phyloP scores from a whole-genome alignment of 208 protist species.

The Leishmania braziliensis region DNA sequence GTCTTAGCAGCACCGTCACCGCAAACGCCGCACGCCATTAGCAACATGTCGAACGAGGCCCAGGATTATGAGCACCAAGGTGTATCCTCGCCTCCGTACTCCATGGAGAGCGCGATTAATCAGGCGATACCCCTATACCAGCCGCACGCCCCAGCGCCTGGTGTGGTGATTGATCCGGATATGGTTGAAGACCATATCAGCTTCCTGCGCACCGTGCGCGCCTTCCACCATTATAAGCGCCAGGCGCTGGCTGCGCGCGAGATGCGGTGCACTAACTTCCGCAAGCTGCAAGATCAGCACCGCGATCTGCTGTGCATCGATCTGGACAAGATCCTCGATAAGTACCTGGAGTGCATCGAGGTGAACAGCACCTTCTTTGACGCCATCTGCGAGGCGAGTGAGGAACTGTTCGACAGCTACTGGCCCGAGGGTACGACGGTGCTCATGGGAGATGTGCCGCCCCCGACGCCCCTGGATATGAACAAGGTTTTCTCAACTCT shows the following conservation, averaged over 20 bases:
- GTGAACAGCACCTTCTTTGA: slow-evolving; percentile 85
- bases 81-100: slow-evolving; percentile 43
- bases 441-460: slow-evolving; percentile 65
- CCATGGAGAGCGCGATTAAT: slow-evolving; percentile 17
- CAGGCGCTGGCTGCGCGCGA: slow-evolving; percentile 75
- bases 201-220: slow-evolving; percentile 85
- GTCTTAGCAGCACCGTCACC: neutral
- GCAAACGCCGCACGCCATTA: neutral
- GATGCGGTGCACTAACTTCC: slow-evolving; percentile 79
- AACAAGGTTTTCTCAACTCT: slow-evolving; percentile 96
- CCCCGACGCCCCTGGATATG: slow-evolving; percentile 86
- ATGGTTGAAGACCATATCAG: slow-evolving; percentile 88
- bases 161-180: slow-evolving; percentile 45
- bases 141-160: slow-evolving; percentile 29
- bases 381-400: slow-evolving; percentile 77
- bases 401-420: slow-evolving; percentile 89
- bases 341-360: slow-evolving; percentile 80
- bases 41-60: slow-evolving; percentile 22
- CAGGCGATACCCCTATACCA: slow-evolving; percentile 30
- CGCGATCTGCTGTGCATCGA: slow-evolving; percentile 75
- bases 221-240: slow-evolving; percentile 77
- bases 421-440: slow-evolving; percentile 86
- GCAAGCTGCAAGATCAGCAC: slow-evolving; percentile 78
- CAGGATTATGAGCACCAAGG: slow-evolving; percentile 40
- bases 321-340: slow-evolving; percentile 74